Conservation (phyloP, 768 basidiomycete species). For the Amanita inopinata region DNA sequence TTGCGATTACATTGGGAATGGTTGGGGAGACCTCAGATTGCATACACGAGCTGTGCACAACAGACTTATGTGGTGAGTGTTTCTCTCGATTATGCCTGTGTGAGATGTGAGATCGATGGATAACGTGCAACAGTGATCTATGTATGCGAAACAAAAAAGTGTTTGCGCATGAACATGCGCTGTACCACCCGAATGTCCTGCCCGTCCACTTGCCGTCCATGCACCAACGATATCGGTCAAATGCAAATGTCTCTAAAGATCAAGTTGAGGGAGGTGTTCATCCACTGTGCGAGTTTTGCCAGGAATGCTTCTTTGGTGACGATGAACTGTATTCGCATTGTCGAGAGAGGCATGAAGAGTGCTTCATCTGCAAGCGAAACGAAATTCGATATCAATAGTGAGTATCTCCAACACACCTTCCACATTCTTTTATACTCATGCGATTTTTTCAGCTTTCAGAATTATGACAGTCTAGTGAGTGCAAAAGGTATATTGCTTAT, state of each 20-base stretch:
- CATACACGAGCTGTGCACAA: slow-evolving; percentile 74
- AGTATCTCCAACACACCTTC: slow-evolving; percentile 22
- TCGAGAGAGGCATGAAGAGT: slow-evolving; percentile 91
- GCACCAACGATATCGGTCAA: slow-evolving; percentile 29
- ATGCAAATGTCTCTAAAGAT: slow-evolving; percentile 31
- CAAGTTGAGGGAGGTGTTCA: slow-evolving; percentile 64
- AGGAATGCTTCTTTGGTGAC: slow-evolving; percentile 86
- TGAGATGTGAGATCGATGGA: neutral
- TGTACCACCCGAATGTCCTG: slow-evolving; percentile 60
- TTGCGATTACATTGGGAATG: slow-evolving; percentile 76
- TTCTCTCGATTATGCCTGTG: neutral
- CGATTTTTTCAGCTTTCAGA: slow-evolving; percentile 49
- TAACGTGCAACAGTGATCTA: slow-evolving; percentile 46
- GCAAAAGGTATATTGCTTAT: neutral
- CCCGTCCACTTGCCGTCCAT: slow-evolving; percentile 72
- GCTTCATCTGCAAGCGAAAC: slow-evolving; percentile 85
- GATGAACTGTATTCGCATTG: slow-evolving; percentile 93
- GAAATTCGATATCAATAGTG: slow-evolving; percentile 81
- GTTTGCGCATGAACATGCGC: slow-evolving; percentile 87
- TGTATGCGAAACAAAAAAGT: slow-evolving; percentile 89
- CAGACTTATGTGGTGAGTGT: slow-evolving; percentile 68
- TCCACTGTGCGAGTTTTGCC: slow-evolving; percentile 81
- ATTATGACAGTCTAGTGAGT: slow-evolving; percentile 68
- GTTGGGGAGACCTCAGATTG: slow-evolving; percentile 85
- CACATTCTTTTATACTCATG: neutral